Conservation (phyloP, 2,329 filamentous ascomycete genomes). For the Xylariomycetidae sp. region DNA sequence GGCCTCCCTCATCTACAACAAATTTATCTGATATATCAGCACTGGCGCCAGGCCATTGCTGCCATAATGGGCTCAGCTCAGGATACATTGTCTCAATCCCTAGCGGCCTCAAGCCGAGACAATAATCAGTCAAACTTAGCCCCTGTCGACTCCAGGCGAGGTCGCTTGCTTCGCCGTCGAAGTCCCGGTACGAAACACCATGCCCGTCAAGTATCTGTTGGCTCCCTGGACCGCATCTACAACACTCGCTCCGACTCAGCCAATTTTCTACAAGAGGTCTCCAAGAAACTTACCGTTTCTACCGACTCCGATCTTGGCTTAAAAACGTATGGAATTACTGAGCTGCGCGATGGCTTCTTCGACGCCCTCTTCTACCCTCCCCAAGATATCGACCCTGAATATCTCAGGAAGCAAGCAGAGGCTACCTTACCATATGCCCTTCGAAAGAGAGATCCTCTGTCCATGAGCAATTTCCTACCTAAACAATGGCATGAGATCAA, state of each 20-base stretch:
- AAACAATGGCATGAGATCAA: conserved; percentile 42
- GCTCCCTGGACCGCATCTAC: conserved; percentile 24
- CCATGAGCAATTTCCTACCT: conserved; percentile 40
- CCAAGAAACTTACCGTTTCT: conserved; percentile 12
- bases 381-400: conserved; percentile 30
- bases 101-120: too few species aligned
- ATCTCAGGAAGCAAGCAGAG: conserved; percentile 36
- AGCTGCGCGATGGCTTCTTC: conserved; percentile 43
- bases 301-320: conserved; percentile 27
- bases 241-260: conserved; percentile 19
- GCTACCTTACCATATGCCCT: conserved; percentile 43
- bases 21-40: too few species aligned
- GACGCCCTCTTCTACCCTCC: conserved; percentile 44
- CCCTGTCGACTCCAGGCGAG: too few species aligned
- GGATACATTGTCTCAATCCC: too few species aligned
- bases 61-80: too few species aligned
- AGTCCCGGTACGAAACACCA: conserved; percentile 11
- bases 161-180: conserved; percentile 17
- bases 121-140: too few species aligned
- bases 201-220: conserved; percentile 17
- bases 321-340: conserved; percentile 38
- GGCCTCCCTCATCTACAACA: too few species aligned
- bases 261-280: conserved; percentile 5
- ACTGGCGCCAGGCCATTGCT: too few species aligned
- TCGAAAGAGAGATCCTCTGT: conserved; percentile 42